Evolutionary conservation across 352 stramenopile species (phyloP), one percentile per base, ranked within the genome.

Genomic region (Blastocystis hominis): DNA sequence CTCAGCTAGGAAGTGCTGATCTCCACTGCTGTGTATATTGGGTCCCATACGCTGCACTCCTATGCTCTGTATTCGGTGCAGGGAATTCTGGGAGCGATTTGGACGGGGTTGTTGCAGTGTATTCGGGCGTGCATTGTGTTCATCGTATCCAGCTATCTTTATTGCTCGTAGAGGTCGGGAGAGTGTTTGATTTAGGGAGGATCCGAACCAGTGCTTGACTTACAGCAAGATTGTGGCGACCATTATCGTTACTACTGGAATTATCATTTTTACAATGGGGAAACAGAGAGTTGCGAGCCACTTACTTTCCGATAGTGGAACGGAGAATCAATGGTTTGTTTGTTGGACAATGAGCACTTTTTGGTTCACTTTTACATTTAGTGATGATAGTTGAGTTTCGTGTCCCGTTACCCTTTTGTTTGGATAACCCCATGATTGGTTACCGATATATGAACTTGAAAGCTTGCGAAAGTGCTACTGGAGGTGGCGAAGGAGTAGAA

Each of bases 191-290:
- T 47, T n/a, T 59, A 78, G 68, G 62, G 34, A 30, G 42, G 68
- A 78, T 78, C 44, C 42, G 0, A 78, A 78, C 42, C 68, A 78
- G 53, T 78, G 68, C 47, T n/a, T 78, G 9, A 78, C 68, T 10
- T 20, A 15, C 5, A 78, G 68, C 53, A 78, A 78, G 53, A 50
- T 36, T 17, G 13, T 78, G 1, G 68, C 68, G 42, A 78, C 68
- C 13, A 36, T 78, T 30, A n/a, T 78, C 9, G 68, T 78, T 40
- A 44, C 36, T 53, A 6, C n/a, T 10, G 68, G 68, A 10, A 78
- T 78, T 56, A 24, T 55, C 38, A 78, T 78, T 38, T 78, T 78
- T 56, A 78, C 42, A 2, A 61, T 44, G 24, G 68, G 68, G 62
- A 70, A 70, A 34, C 61, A 42, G 10, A n/a, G 20, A 10, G 56